These are phyloP conservation scores for Sclerotinia trifoliorum DNA, from an alignment of 2,329 filamentous ascomycete species.

Conservation along the genomic window DNA sequence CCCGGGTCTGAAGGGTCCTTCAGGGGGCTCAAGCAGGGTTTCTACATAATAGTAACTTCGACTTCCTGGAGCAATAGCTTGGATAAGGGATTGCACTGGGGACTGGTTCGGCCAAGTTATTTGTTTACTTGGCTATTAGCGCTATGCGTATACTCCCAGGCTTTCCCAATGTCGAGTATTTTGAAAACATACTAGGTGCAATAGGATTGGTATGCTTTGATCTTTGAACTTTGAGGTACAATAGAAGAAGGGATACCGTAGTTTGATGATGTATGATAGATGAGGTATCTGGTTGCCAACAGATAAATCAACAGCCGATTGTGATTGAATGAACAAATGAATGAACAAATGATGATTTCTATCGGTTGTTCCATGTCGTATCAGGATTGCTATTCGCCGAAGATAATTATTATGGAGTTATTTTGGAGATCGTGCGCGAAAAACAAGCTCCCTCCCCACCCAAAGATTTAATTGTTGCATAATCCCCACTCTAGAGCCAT, in stretches of 20 bases:
- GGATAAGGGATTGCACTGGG: neutral
- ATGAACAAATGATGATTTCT: neutral
- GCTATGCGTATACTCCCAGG: neutral
- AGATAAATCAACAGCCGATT: neutral
- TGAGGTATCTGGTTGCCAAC: neutral
- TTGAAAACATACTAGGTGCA: neutral
- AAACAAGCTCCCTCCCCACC: neutral
- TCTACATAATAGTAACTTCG: slow-evolving; percentile 3
- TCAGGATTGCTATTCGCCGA: neutral
- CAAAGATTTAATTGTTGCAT: slow-evolving; percentile 2
- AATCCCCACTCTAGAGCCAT: neutral
- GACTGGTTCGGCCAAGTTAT: slow-evolving; percentile 1
- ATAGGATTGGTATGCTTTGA: neutral
- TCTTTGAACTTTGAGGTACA: neutral
- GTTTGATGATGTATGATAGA: neutral
- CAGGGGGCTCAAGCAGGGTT: slow-evolving; percentile 20
- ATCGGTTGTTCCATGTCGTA: neutral
- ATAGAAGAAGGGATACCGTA: neutral
- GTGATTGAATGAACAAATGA: neutral
- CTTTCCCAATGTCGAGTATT: neutral
- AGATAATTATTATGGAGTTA: neutral
- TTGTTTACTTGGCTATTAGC: slow-evolving; percentile 10
- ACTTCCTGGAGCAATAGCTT: slow-evolving; percentile 5
- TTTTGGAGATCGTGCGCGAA: slow-evolving; percentile 1
- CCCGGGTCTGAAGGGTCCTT: slow-evolving; percentile 14